Evolutionary conservation across 1,284 basidiomycete genomes (phyloP).

Genomic region (Puccinia novopanici): DNA sequence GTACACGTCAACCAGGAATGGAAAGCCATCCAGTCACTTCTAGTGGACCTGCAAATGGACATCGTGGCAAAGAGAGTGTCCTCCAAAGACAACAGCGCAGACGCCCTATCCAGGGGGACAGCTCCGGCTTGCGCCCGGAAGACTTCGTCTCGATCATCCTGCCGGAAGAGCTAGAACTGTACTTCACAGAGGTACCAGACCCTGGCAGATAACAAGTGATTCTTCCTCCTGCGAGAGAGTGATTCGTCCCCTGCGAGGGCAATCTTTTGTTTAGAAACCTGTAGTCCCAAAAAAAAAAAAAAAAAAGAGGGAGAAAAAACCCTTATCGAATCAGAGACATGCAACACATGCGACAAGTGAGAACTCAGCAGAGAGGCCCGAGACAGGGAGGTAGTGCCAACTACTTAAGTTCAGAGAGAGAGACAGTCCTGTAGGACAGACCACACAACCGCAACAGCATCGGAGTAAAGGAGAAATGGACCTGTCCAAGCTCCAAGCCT

Average conservation of each 20-base stretch:
- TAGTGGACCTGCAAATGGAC: not conserved
- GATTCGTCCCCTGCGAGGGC: no score
- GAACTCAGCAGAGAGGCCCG: no score
- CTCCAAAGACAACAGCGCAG: conserved; percentile 6
- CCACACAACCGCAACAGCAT: not conserved
- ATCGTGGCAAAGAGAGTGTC: not conserved
- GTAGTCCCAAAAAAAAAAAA: not conserved
- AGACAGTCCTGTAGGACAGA: no score
- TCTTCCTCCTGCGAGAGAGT: no score
- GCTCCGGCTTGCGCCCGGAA: not conserved
- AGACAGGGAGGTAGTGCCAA: not conserved
- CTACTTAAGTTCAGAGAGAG: no score
- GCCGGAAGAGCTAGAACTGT: not conserved
- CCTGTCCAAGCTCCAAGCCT: not conserved
- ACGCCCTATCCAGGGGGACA: conserved; percentile 1
- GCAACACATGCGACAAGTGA: no score
- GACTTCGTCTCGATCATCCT: not conserved
- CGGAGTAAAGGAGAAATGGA: not conserved
- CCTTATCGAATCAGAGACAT: no score
- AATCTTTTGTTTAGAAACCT: no score
- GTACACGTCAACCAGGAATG: no score
- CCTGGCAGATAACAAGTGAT: not conserved
- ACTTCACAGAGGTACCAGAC: not conserved
- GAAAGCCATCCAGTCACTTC: no score
- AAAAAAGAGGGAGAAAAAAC: not conserved